phyloP scores from a whole-genome alignment of 2,329 filamentous ascomycete genomes.

The Triangularia verruculosa region DNA sequence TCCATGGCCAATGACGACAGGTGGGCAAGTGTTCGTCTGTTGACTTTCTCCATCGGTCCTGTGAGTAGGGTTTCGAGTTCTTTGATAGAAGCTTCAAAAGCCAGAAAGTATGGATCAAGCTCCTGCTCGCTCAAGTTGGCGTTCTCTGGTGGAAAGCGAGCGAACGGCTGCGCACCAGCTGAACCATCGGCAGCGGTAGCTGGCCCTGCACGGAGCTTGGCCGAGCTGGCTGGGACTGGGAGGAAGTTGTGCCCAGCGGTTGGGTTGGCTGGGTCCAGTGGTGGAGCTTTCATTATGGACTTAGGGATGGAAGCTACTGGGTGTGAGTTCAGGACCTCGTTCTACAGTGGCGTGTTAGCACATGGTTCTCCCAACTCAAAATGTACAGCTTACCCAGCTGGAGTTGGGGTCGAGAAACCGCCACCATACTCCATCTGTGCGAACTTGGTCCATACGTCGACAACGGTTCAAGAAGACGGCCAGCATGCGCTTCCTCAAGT shows the following conservation, averaged over 20 bases:
- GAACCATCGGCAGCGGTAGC: conserved; percentile 35
- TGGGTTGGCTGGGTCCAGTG: conserved; percentile 89
- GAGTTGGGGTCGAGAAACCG: conserved; percentile 96
- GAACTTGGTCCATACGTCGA: conserved; percentile 84
- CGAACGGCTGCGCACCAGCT: conserved; percentile 52
- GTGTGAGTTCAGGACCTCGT: conserved; percentile 89
- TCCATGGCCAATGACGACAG: conserved; percentile 80
- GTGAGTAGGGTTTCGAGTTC: conserved; percentile 85
- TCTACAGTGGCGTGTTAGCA: conserved; percentile 51
- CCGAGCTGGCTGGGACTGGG: conserved; percentile 78
- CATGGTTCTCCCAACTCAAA: background rate
- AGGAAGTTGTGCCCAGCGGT: conserved; percentile 82
- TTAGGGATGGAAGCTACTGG: conserved; percentile 91
- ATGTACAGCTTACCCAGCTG: conserved; percentile 91
- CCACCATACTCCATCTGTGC: conserved; percentile 95
- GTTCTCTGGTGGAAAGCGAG: conserved; percentile 78
- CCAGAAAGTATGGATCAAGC: conserved; percentile 91
- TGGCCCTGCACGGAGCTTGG: conserved; percentile 69
- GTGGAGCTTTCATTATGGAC: conserved; percentile 91
- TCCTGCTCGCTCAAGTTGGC: conserved; percentile 80
- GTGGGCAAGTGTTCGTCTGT: conserved; percentile 82
- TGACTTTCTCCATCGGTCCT: conserved; percentile 95
- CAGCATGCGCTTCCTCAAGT: conserved; percentile 93
- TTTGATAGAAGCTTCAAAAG: conserved; percentile 87
- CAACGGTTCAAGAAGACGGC: conserved; percentile 94